Conservation (phyloP, 495 filamentous ascomycete genomes). For the Bacidia rubella region DNA sequence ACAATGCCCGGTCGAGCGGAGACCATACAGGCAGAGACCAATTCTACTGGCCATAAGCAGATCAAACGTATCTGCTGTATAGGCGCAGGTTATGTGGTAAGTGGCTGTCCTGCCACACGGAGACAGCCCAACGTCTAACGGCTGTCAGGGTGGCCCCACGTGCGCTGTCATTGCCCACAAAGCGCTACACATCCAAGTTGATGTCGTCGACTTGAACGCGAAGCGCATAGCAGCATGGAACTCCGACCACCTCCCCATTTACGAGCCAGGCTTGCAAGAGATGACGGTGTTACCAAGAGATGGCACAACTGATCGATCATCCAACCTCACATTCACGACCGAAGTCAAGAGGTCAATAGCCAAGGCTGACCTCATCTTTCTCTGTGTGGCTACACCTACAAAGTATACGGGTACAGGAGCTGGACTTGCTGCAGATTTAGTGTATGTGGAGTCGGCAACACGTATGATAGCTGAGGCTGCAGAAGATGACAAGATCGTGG, state of each 20-base stretch:
- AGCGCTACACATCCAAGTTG: constrained; percentile 53
- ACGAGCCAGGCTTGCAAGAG: constrained; percentile 58
- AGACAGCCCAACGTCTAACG: background rate
- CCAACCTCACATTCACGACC: constrained; percentile 61
- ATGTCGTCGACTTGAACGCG: constrained; percentile 57
- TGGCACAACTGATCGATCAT: constrained; percentile 24
- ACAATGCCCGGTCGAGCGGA: no score
- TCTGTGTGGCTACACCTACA: constrained; percentile 73
- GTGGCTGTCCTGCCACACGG: background rate
- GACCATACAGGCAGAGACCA: background rate
- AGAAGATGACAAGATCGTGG: constrained; percentile 54
- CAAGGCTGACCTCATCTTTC: constrained; percentile 61
- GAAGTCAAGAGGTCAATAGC: constrained; percentile 45
- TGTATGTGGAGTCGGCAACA: constrained; percentile 56
- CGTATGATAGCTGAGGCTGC: constrained; percentile 53
- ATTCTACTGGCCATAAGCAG: background rate
- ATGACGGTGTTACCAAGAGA: constrained; percentile 53
- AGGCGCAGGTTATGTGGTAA: constrained; percentile 12
- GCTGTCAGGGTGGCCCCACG: constrained; percentile 51
- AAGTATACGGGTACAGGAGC: constrained; percentile 57
- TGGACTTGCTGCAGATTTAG: constrained; percentile 58
- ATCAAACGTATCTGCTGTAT: constrained; percentile 10
- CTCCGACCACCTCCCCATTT: constrained; percentile 58
- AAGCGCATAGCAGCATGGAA: constrained; percentile 59
- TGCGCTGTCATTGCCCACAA: constrained; percentile 61